A percentile compares a stretch with the other conserved stretches of the same genome.
Conservation (phyloP, 2,329 filamentous ascomycete species). For the Trichoderma endophyticum region DNA sequence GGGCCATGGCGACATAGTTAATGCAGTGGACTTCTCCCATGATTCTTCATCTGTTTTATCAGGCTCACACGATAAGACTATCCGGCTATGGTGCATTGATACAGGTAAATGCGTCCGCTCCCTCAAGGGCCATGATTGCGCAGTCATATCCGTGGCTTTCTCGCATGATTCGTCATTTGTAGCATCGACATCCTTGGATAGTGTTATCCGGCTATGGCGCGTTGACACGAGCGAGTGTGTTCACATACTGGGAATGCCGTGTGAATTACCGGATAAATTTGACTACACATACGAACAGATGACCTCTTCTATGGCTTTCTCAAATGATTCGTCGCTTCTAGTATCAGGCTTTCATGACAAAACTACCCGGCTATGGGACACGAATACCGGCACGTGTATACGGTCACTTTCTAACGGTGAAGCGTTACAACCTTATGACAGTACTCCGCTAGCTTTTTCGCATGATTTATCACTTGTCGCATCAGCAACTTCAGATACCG, state of each 20-base stretch:
- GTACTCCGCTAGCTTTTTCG: neutral
- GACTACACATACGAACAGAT: too few species aligned
- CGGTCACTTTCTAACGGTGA: too few species aligned
- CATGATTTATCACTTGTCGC: neutral
- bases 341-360: fast-evolving
- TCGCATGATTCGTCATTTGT: too few species aligned
- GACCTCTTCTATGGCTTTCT: too few species aligned
- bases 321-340: too few species aligned
- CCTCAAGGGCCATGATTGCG: neutral
- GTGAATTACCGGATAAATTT: too few species aligned
- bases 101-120: neutral
- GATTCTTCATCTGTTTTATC: neutral
- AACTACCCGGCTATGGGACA: neutral
- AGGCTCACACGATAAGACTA: fast-evolving
- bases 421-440: too few species aligned
- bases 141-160: neutral
- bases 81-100: neutral
- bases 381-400: neutral
- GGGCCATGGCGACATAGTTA: fast-evolving
- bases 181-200: too few species aligned
- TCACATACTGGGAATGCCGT: too few species aligned
- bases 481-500: neutral
- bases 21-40: neutral
- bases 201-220: too few species aligned
- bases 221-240: too few species aligned